These are phyloP conservation scores for Trichoderma endophyticum DNA, from an alignment of 2,329 filamentous ascomycete genomes.

Conservation along the genomic window DNA sequence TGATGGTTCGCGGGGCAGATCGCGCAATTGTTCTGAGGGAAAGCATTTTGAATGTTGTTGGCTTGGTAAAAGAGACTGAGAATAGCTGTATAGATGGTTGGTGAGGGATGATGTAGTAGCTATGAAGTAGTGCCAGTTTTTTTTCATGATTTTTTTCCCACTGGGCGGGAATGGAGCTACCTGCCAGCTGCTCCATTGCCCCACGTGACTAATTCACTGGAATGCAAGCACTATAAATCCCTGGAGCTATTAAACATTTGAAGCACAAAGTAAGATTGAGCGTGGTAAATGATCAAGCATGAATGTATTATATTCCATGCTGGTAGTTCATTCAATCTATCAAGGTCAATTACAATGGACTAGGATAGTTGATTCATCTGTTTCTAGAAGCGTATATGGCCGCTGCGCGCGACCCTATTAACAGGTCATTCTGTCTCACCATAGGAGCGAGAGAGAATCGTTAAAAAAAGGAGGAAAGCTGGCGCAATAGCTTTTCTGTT, in stretches of 20 bases:
- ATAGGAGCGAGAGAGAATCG: background rate
- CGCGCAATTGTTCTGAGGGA: conserved; percentile 65
- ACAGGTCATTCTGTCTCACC: background rate
- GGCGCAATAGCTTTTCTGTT: background rate
- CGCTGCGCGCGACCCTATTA: background rate
- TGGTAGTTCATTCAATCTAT: background rate
- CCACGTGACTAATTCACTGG: conserved; percentile 12
- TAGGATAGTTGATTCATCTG: background rate
- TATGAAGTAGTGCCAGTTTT: background rate
- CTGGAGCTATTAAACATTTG: background rate
- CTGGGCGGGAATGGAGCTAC: background rate
- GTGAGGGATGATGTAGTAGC: conserved; percentile 20
- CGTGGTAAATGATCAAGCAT: background rate
- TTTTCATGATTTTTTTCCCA: background rate
- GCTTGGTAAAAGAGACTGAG: background rate
- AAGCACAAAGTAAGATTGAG: background rate
- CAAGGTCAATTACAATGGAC: background rate
- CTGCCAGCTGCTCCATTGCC: background rate
- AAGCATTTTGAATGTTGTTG: conserved; percentile 52
- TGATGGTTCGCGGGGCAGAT: conserved; percentile 61
- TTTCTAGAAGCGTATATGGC: background rate
- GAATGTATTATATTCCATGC: background rate
- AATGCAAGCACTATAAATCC: conserved; percentile 10
- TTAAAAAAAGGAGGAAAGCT: background rate
- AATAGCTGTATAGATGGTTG: conserved; percentile 28